Evolutionary conservation across 75 land plant species (phyloP), one percentile per base, ranked within the genome.

Genomic region (Selaginella tamariscina): DNA sequence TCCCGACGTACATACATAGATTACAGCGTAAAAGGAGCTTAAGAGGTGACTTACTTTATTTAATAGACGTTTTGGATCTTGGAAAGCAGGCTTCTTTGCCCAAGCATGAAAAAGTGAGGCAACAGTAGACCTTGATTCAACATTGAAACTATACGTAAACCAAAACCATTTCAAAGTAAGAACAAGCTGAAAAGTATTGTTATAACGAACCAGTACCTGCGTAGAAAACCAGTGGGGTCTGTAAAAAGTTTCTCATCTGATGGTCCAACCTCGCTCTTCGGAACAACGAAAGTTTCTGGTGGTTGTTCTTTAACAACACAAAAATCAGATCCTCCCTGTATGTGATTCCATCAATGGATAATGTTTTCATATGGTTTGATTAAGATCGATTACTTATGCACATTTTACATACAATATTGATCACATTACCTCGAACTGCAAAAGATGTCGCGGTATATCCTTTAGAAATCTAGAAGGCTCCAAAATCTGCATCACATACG

Each of bases 51-150:
- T 49, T 74, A 94, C 99, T 88, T 94, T 94, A 65, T 84, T 79
- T 33, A 94, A 79, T 54, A 94, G 80, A 31, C 99, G 78, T 66
- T 81, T 83, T 32, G 99, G 96, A 31, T 83, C 83, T 55, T 87
- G 82, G 77, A 94, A 94, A 56, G 96, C 96, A 56, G 77, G 73
- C 73, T 87, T 94, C 67, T 74, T 87, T 28, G 96, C 99, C 99
- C 99, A 94, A 27, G 72, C 82, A 80, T 87, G 91, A 56, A 94
- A 94, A 32, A 94, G 49, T 24, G 83, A 77, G 8, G 99, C 93
- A 21, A 94, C 72, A 55, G 75, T 75, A 55, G 85, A 79, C 70
- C 96, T 81, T 13, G 85, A 86, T 54, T 94, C 96, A n/a, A 82
- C 64, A 71, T 66, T 79, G 68, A 94, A 94, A 32, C 97, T 91